Conservation (phyloP, 768 basidiomycete genomes). For the Sarcodon aspratus region DNA sequence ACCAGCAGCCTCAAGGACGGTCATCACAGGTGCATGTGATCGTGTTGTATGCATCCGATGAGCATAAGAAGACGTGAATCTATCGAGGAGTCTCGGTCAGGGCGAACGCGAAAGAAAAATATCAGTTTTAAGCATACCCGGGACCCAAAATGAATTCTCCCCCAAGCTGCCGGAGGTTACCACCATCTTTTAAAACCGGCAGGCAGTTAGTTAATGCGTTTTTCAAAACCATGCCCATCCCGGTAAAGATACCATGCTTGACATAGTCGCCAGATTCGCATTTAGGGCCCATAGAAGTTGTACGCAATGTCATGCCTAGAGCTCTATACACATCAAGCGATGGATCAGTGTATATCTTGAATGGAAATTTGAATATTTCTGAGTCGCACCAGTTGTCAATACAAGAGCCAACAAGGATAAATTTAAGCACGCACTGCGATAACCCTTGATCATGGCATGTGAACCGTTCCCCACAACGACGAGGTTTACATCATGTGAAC, state of each 20-base stretch:
- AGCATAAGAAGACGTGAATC: conserved; percentile 58
- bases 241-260: conserved; percentile 50
- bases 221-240: conserved; percentile 66
- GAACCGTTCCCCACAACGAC: conserved; percentile 76
- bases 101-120: background rate
- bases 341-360: conserved; percentile 75
- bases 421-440: conserved; percentile 35
- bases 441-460: conserved; percentile 64
- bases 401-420: background rate
- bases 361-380: conserved; percentile 65
- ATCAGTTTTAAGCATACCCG: conserved; percentile 25
- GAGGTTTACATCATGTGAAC: conserved; percentile 40
- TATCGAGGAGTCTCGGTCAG: conserved; percentile 13
- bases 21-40: conserved; percentile 62
- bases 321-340: conserved; percentile 53
- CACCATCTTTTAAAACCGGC: conserved; percentile 75
- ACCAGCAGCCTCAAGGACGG: conserved; percentile 57
- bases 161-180: conserved; percentile 70
- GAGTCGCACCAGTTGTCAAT: background rate
- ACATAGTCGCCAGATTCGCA: conserved; percentile 44
- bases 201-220: conserved; percentile 42
- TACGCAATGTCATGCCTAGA: conserved; percentile 57
- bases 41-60: conserved; percentile 78
- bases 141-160: conserved; percentile 80
- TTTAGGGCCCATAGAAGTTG: conserved; percentile 29